Evolutionary conservation across 192 early-diverging fungal genomes (phyloP).

Genomic region (Coemansia sp.): DNA sequence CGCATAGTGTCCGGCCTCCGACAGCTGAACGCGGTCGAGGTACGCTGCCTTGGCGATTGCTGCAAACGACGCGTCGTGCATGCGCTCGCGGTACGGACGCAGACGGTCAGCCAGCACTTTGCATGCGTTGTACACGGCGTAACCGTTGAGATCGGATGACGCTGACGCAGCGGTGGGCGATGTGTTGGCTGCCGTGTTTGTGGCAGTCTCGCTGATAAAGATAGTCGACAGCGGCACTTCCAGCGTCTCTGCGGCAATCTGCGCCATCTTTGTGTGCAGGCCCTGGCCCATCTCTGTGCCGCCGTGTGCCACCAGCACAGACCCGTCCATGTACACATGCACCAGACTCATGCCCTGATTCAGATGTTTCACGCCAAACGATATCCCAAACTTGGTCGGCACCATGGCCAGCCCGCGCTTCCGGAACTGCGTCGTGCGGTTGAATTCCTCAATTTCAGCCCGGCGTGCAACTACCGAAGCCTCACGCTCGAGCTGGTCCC

Average conservation of each 20-base stretch:
- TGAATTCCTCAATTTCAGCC: constrained; percentile 64
- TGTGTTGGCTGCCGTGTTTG: constrained; percentile 76
- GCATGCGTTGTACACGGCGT: constrained; percentile 79
- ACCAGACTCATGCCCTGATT: constrained; percentile 86
- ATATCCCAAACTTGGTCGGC: constrained; percentile 84
- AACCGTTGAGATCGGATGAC: constrained; percentile 80
- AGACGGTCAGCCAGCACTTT: constrained; percentile 68
- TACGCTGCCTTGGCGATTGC: constrained; percentile 65
- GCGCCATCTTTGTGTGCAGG: constrained; percentile 84
- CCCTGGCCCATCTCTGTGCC: constrained; percentile 94
- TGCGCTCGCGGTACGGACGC: constrained; percentile 66
- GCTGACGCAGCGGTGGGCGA: constrained; percentile 78
- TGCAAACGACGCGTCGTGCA: constrained; percentile 54
- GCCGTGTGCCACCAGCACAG: constrained; percentile 77
- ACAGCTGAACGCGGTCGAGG: constrained; percentile 74
- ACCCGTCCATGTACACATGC: constrained; percentile 83
- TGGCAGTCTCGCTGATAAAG: constrained; percentile 73
- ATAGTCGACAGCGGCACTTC: constrained; percentile 67
- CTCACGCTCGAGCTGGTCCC: constrained; percentile 63
- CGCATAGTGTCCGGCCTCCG: constrained; percentile 82
- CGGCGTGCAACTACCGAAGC: constrained; percentile 59
- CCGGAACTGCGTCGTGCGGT: constrained; percentile 66
- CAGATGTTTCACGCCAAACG: constrained; percentile 69
- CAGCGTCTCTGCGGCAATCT: constrained; percentile 80
- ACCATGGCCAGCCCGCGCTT: constrained; percentile 78